Conservation (phyloP, 352 stramenopile species). For the Globisporangium canariense region DNA sequence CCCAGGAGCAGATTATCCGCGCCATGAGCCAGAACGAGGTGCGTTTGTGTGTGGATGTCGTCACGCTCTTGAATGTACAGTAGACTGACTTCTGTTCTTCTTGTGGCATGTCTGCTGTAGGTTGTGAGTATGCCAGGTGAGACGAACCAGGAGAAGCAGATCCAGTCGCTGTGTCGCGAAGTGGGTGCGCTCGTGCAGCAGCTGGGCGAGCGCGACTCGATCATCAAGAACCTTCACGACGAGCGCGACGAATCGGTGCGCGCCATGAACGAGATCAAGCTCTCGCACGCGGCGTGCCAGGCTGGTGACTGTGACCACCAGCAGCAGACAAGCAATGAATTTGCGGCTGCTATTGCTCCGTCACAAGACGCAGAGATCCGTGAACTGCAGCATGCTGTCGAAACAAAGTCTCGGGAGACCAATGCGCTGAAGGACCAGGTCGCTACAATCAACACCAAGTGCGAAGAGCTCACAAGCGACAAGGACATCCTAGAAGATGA, state of each 20-base stretch:
- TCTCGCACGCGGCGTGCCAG: constrained; percentile 21
- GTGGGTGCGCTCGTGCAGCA: constrained; percentile 54
- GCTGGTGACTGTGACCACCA: constrained; percentile 3
- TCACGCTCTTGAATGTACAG: too few species aligned
- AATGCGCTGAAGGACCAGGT: constrained; percentile 9
- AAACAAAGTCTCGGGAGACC: background rate
- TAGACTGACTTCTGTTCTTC: too few species aligned
- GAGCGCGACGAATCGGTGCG: constrained; percentile 44
- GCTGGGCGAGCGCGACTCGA: constrained; percentile 45
- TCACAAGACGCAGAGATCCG: constrained; percentile 16
- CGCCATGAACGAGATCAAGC: constrained; percentile 42
- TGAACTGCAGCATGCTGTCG: constrained; percentile 14
- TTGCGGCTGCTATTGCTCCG: background rate
- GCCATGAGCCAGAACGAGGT: constrained; percentile 47
- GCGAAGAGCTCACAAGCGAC: constrained; percentile 7
- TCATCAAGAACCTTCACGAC: constrained; percentile 54
- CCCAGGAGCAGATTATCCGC: constrained; percentile 53
- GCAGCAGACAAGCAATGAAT: background rate
- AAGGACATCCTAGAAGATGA: constrained; percentile 19
- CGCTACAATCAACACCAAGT: background rate
- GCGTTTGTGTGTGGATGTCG: background rate
- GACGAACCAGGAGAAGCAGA: constrained; percentile 42
- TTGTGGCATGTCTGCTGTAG: constrained; percentile 8
- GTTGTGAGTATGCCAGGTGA: constrained; percentile 26
- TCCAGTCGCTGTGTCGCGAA: constrained; percentile 58